phyloP scores from a whole-genome alignment of 352 stramenopile species.

The Phytophthora uliginosa region DNA sequence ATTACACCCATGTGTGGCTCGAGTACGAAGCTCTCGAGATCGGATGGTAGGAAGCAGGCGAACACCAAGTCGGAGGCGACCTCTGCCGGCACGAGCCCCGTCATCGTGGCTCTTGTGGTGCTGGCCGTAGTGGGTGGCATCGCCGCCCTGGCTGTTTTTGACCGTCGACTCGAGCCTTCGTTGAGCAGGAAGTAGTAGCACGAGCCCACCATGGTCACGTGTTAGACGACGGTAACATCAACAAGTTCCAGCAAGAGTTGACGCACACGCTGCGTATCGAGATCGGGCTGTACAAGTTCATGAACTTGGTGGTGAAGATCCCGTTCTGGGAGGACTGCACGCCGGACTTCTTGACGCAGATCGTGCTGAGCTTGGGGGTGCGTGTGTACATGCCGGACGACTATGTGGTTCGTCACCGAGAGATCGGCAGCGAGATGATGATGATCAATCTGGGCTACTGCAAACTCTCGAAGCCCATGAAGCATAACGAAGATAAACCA shows the following conservation, averaged over 20 bases:
- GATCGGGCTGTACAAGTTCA: neutral
- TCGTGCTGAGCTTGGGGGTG: neutral
- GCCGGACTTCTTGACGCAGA: neutral
- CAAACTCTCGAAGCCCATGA: neutral
- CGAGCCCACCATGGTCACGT: no score
- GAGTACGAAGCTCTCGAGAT: constrained; percentile 1
- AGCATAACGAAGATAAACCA: neutral
- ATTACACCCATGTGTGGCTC: neutral
- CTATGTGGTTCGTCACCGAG: neutral
- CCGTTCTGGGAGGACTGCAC: neutral
- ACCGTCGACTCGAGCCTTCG: no score
- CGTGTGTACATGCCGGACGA: neutral
- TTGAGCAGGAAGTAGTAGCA: no score
- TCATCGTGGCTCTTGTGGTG: constrained; percentile 33
- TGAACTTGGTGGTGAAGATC: neutral
- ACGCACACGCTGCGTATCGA: neutral
- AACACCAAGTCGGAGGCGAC: constrained; percentile 24
- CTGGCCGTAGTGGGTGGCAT: constrained; percentile 30
- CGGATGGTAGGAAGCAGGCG: constrained; percentile 24
- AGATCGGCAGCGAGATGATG: neutral
- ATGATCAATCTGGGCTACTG: constrained; percentile 2
- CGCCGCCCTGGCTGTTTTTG: no score
- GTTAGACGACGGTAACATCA: neutral
- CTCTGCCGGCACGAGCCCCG: constrained; percentile 29
- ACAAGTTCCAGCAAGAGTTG: neutral